A percentile compares a stretch with the other conserved stretches of the same genome.
phyloP scores from a whole-genome alignment of 108 stramenopile genomes.

The Pelagomonas calceolata region DNA sequence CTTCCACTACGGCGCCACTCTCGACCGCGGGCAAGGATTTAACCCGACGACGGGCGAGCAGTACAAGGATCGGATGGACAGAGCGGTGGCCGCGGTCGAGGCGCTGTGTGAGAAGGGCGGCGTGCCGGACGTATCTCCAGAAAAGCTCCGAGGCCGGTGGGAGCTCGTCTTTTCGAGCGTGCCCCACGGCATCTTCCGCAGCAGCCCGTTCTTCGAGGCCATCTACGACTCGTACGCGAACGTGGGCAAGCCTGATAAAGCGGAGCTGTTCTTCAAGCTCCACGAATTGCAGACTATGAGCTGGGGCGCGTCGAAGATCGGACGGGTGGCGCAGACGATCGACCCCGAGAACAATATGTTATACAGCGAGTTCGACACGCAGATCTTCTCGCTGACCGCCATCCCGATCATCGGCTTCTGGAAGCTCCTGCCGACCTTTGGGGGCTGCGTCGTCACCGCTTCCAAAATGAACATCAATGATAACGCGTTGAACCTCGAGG shows the following conservation, averaged over 20 bases:
- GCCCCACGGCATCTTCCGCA: slow-evolving; percentile 70
- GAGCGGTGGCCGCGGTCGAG: slow-evolving; percentile 45
- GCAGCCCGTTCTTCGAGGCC: slow-evolving; percentile 68
- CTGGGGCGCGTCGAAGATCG: slow-evolving; percentile 74
- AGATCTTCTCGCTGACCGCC: slow-evolving; percentile 63
- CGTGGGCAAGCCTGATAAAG: slow-evolving; percentile 37
- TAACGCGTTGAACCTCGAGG: slow-evolving; percentile 40
- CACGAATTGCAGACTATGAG: slow-evolving; percentile 85
- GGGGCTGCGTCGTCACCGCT: slow-evolving; percentile 59
- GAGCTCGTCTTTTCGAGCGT: slow-evolving; percentile 69
- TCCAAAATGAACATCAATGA: background rate
- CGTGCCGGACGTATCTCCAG: background rate
- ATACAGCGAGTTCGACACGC: slow-evolving; percentile 67
- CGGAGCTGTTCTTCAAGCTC: slow-evolving; percentile 75
- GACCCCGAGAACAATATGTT: slow-evolving; percentile 44
- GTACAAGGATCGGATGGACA: slow-evolving; percentile 54
- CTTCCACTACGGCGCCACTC: slow-evolving; percentile 49
- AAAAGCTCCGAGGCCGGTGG: slow-evolving; percentile 58
- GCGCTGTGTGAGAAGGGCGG: slow-evolving; percentile 28
- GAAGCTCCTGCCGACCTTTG: slow-evolving; percentile 81
- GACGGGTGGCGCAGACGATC: slow-evolving; percentile 70
- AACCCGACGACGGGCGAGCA: slow-evolving; percentile 71
- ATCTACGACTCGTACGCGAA: slow-evolving; percentile 59
- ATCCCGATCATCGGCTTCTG: slow-evolving; percentile 84
- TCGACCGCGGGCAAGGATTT: slow-evolving; percentile 74